phyloP scores from a whole-genome alignment of 2,329 filamentous ascomycete species.

The Aureobasidium sp. region DNA sequence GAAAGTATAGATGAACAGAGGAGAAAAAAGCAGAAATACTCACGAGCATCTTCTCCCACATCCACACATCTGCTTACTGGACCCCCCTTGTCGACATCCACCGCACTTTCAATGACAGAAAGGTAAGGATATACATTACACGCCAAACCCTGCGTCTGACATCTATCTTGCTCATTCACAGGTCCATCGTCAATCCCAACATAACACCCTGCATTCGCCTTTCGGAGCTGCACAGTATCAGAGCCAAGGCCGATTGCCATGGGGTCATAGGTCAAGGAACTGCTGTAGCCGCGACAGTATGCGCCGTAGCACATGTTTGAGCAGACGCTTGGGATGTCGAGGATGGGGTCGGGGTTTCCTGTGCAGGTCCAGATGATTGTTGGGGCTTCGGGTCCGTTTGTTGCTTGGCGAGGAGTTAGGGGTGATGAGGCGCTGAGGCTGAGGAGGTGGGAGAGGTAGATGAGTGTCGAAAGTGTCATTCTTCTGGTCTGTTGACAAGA shows the following conservation, averaged over 20 bases:
- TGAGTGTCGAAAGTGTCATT: background rate
- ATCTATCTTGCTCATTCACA: background rate
- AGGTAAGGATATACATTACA: background rate
- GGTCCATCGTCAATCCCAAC: background rate
- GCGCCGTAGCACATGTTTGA: constrained; percentile 5
- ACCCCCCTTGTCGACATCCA: background rate
- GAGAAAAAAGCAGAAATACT: background rate
- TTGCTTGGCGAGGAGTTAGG: background rate
- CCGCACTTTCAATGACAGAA: background rate
- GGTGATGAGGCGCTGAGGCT: background rate
- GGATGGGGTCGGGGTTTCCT: background rate
- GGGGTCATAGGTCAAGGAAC: background rate
- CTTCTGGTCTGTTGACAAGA: background rate
- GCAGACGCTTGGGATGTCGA: background rate
- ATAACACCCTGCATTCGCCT: background rate
- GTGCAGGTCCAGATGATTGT: background rate
- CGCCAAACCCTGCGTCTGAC: background rate
- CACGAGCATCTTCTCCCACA: background rate
- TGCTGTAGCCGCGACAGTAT: background rate
- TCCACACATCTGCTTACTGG: constrained; percentile 3
- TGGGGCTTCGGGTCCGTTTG: background rate
- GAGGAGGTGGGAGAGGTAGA: background rate
- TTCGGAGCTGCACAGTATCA: background rate
- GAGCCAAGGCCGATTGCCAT: background rate
- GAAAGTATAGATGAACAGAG: background rate